Conservation (phyloP, 257 asterid species). For the Solanum rostratum region DNA sequence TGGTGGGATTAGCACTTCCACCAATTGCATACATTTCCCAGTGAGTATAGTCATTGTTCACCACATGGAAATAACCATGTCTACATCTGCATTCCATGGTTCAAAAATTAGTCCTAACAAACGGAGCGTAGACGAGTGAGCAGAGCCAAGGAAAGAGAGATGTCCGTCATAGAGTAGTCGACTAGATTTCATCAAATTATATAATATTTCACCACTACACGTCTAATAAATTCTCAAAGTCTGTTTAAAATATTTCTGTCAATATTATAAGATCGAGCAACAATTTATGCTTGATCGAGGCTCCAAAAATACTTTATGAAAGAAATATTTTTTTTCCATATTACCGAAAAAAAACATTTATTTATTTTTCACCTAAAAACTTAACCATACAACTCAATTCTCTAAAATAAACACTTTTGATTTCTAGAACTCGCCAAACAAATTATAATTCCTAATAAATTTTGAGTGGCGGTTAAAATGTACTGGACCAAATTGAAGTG, state of each 20-base stretch:
- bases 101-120: not conserved
- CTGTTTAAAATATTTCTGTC: not conserved
- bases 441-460: not conserved
- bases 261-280: too few species aligned
- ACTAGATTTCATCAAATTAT: not conserved
- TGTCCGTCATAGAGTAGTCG: not conserved
- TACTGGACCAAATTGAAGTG: not conserved
- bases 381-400: too few species aligned
- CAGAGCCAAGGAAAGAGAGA: too few species aligned
- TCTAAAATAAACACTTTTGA: too few species aligned
- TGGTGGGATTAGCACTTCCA: conserved; percentile 80
- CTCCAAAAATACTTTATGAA: too few species aligned
- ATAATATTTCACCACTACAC: not conserved
- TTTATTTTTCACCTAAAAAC: too few species aligned
- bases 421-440: too few species aligned
- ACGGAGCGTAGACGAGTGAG: too few species aligned
- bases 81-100: conserved; percentile 48
- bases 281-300: too few species aligned
- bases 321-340: too few species aligned
- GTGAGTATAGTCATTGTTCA: conserved; percentile 82
- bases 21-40: conserved; percentile 97
- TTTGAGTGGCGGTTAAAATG: not conserved
- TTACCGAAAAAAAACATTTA: too few species aligned
- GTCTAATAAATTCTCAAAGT: not conserved
- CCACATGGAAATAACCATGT: conserved; percentile 83